Evolutionary conservation across 2,329 filamentous ascomycete species (phyloP), one percentile per base, ranked within the genome.

Genomic region (Delphinella strobiligena): DNA sequence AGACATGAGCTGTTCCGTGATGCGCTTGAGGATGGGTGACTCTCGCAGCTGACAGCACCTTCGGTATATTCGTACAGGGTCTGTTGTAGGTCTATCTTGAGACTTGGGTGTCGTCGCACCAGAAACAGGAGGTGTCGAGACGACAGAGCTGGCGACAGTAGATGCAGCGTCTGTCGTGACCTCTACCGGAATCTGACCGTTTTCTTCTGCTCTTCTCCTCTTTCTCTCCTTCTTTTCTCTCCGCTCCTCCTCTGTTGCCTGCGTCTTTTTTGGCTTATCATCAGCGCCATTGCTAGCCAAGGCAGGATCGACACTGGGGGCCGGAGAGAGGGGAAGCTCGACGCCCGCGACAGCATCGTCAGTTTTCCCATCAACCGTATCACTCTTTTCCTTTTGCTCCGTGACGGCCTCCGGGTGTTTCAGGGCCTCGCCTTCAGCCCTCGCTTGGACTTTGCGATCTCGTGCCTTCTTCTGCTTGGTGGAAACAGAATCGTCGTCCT

Each of bases 31-130:
- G 38, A 95, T 88, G 0, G 87, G 85, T 0, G 87, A 93, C 61
- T 96, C 91, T 42, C 91, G 76, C 19, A 98, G 66, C 55, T 96
- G 89, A 56, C 91, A 96, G 58, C 91, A 96, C 54, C 91, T 74
- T 48, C 89, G 75, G 60, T 98, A 98, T 52, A 98, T 93, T 42
- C 89, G 75, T 11, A 88, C 76, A 2, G 91, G 89, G 54, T 95
- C 91, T 1, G 82, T 93, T 0, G 89, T 95, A 0, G 89, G 88
- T 37, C 74, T 68, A 45, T 74, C 70, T 52, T 84, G 78, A 12
- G 71, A 66, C 45, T 64, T 72, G 1, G 72, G 61, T 11, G 42
- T 42, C 8, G 40, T n/a, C 4, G 42, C 35, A 7, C 39, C 42
- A 10, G 41, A 40, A 4, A 11, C 37, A 11, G 49, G 45, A 5